A percentile compares a stretch with the other conserved stretches of the same genome.
These are phyloP conservation scores for Syzygium aromaticum DNA, from an alignment of 345 rosid genomes.

Conservation along the genomic window DNA sequence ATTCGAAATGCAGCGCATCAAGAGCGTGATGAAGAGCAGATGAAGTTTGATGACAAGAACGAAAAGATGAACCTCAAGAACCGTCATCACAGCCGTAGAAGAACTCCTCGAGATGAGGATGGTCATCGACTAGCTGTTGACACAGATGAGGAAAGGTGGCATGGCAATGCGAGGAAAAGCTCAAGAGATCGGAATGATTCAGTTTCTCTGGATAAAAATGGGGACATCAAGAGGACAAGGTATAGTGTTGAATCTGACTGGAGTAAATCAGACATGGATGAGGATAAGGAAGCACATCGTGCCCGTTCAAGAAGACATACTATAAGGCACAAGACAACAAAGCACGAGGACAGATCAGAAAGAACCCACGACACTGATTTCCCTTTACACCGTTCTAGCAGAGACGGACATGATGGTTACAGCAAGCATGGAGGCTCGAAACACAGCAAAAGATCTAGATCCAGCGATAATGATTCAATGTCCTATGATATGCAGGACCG, in stretches of 20 bases:
- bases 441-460: background rate
- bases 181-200: conserved; percentile 15
- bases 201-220: conserved; percentile 12
- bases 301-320: background rate
- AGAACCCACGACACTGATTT: background rate
- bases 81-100: conserved; percentile 14
- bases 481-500: background rate
- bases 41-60: background rate
- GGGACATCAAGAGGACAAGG: conserved; percentile 3
- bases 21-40: background rate
- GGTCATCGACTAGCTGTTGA: conserved; percentile 4
- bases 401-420: background rate
- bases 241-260: background rate
- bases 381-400: background rate
- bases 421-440: background rate
- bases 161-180: conserved; percentile 9
- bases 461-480: background rate
- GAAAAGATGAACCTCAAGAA: background rate
- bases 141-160: conserved; percentile 10
- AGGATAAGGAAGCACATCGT: background rate
- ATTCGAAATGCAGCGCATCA: background rate
- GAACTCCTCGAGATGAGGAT: conserved; percentile 12
- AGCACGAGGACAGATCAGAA: background rate
- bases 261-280: conserved; percentile 11
- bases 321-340: background rate